Evolutionary conservation across 139 green algal species (phyloP), one percentile per base, ranked within the genome.

Genomic region (Pseudopediastrum boryanum): DNA sequence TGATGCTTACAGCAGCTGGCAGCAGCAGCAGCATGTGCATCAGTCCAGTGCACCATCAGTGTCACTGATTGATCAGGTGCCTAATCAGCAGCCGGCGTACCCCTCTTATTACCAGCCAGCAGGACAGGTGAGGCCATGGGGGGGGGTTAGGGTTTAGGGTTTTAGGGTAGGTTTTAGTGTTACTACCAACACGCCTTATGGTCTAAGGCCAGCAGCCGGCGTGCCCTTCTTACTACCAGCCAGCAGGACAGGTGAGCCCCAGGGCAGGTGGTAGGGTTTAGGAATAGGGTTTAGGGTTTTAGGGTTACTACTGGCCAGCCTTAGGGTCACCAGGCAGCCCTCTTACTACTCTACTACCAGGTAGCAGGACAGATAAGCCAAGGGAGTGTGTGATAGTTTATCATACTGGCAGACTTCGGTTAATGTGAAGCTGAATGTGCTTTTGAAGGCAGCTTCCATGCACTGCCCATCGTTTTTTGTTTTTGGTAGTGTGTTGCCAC

Each of bases 11-110:
- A 29, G 31, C 77, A 12, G 82, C 35, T 1, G 73, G 35, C 58
- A 80, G 56, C 73, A 80, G 73, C 73, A 80, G 73, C 36, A 42
- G 56, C 73, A 58, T 58, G 36, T 38, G 19, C 65, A 71, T 63
- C 62, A 75, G 35, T 35, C 41, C 48, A 29, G 46, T 48, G 67
- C 77, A 63, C 41, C 68, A 73, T 42, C 75, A 62, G 44, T 77
- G 38, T 87, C 83, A 6, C 71, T 92, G 27, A 88, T 92, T 1
- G 88, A 92, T 46, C 79, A 87, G 48, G 75, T 85, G 31, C 89
- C 82, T 0, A 50, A 77, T 0, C 86, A 90, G 81, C 79, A 89
- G 79, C 89, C 87, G 10, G 75, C 87, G 8, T 93, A 93, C 80
- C 85, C 86, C 19, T 19, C 71, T 23, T 86, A 86, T 68, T 89